Base-by-base conservation (phyloP, 2,329 filamentous ascomycete genomes). In the Colletotrichum tropicale region DNA sequence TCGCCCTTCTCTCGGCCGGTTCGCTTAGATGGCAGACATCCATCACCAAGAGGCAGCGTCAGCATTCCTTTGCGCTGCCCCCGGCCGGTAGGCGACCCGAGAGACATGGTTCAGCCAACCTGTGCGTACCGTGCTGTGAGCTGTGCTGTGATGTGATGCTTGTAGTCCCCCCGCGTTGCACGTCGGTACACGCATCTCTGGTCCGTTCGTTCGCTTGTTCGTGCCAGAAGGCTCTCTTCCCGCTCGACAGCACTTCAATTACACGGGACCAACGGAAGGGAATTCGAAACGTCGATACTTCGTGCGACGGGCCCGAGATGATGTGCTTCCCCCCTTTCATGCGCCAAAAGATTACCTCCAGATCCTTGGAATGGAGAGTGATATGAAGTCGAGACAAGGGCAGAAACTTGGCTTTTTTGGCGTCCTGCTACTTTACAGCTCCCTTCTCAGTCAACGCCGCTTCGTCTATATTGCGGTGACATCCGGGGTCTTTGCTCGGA, bases 381-480 rank as follows among this genome's bases (percentile, higher is more conserved):
- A 58, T 30, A 72, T 67, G 69, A 75, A 32, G 69, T 67, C 30
- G 48, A 75, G 72, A 72, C 69, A 72, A 67, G 68, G 62, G 55
- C 21, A 55, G 13, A 66, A 60, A 56, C 62, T 62, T 66, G 68
- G 61, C 52, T 69, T 67, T 61, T 61, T 26, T 26, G 7, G 13
- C 30, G 12, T 58, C 30, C 8, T 21, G 12, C 43, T 55, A 10
- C 38, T 18, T 34, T 18, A 32, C 34, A 13, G 16, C 52, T 61
- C 52, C 55, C 66, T 68, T 68, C 52, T 58, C 66, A 58, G 66
- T 68, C 65, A 67, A 26, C 38, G 15, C 60, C 30, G 66, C 66
- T 26, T 68, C 66, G 32, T 30, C 30, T 68, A 68, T 38, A 60
- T 32, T 58, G 52, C n/a, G 24, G 38, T 43, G 38, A 43, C 38